Percentiles rank a stretch among this genome's conserved stretches.
phyloP scores from a whole-genome alignment of 2,329 filamentous ascomycete species.

The Cordyceps javanica region DNA sequence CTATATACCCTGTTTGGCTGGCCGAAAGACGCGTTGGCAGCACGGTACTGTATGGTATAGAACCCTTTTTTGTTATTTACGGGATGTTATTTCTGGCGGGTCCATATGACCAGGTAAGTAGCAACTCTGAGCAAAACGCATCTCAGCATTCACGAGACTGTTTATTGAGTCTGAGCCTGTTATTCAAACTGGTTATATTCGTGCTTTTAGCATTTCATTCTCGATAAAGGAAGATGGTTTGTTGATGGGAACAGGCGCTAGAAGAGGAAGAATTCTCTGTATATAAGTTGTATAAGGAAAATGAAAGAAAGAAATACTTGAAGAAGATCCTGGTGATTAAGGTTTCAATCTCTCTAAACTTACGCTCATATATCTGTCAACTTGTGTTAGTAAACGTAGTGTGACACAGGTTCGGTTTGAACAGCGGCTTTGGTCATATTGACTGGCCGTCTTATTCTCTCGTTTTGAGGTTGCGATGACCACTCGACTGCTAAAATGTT shows the following conservation, averaged over 20 bases:
- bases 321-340: too few relatives aligned
- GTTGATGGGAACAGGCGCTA: too few relatives aligned
- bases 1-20: not conserved
- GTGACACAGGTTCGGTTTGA: too few relatives aligned
- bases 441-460: too few relatives aligned
- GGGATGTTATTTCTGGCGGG: not conserved
- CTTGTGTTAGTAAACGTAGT: too few relatives aligned
- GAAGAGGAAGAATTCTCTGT: not conserved
- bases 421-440: too few relatives aligned
- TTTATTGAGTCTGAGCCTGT: not conserved
- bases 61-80: not conserved
- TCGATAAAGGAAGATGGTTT: not conserved
- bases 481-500: too few relatives aligned
- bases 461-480: too few relatives aligned
- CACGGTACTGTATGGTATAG: not conserved
- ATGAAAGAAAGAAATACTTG: too few relatives aligned
- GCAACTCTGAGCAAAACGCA: not conserved
- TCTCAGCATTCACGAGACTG: not conserved
- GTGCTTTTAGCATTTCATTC: not conserved
- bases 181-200: not conserved
- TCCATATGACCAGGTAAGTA: not conserved
- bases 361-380: too few relatives aligned
- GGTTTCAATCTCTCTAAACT: too few relatives aligned
- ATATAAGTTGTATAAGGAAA: not conserved
- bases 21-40: not conserved